Conservation (phyloP, 2,329 filamentous ascomycete genomes). For the Acarospora socialis region DNA sequence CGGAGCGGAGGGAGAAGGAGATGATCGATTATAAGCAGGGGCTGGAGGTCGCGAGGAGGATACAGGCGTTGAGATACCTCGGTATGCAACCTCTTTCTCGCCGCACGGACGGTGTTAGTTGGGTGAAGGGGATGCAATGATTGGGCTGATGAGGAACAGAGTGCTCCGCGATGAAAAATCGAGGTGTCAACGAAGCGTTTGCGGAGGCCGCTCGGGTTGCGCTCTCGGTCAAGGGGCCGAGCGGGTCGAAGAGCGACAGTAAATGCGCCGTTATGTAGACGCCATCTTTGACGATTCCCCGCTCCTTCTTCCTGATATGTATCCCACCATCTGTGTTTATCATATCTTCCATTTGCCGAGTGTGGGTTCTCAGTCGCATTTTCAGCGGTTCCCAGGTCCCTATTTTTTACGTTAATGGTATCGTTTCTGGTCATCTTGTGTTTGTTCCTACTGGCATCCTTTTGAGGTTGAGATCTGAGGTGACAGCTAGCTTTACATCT, state of each 20-base stretch:
- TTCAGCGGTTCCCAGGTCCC: too few species aligned
- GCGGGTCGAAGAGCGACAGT: background rate
- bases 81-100: too few species aligned
- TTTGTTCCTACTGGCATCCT: too few species aligned
- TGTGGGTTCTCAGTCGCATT: too few species aligned
- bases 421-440: too few species aligned
- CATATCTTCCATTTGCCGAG: too few species aligned
- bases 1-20: constrained; percentile 44
- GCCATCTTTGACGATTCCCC: too few species aligned
- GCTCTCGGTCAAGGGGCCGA: constrained; percentile 36
- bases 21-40: constrained; percentile 86
- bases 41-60: constrained; percentile 76
- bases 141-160: constrained; percentile 36
- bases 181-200: constrained; percentile 96
- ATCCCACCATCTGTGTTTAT: too few species aligned
- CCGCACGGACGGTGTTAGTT: background rate
- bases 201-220: constrained; percentile 94
- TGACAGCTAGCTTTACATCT: too few species aligned
- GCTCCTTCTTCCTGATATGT: too few species aligned
- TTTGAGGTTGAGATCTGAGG: too few species aligned
- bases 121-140: constrained; percentile 3
- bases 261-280: background rate
- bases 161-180: constrained; percentile 96
- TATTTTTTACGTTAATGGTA: too few species aligned
- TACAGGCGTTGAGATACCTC: constrained; percentile 84